A percentile compares a stretch with the other conserved stretches of the same genome.
Conservation (phyloP, 352 stramenopile species). For the Phytophthora pseudosyringae region DNA sequence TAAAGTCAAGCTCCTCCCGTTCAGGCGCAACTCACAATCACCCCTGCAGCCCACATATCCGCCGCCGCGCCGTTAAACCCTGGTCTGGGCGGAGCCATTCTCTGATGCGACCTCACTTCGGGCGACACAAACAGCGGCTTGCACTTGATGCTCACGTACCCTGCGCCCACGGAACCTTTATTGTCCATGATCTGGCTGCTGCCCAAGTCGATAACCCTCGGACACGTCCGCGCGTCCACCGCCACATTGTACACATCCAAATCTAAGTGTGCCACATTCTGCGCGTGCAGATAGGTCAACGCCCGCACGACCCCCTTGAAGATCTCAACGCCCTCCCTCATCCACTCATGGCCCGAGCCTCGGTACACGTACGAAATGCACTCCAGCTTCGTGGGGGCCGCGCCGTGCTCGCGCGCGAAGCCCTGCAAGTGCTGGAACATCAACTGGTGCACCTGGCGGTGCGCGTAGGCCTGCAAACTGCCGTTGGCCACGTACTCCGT, state of each 20-base stretch:
- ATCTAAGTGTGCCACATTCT: slow-evolving; percentile 81
- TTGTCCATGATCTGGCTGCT: slow-evolving; percentile 84
- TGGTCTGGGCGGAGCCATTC: slow-evolving; percentile 56
- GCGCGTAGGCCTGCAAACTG: slow-evolving; percentile 73
- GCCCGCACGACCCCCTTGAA: slow-evolving; percentile 73
- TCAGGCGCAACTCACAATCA: slow-evolving; percentile 64
- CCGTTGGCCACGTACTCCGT: slow-evolving; percentile 86
- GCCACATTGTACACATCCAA: slow-evolving; percentile 89
- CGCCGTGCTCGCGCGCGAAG: slow-evolving; percentile 64
- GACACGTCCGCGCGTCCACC: slow-evolving; percentile 57
- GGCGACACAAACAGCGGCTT: slow-evolving; percentile 82
- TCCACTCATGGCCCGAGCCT: slow-evolving; percentile 76
- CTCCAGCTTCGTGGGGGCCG: slow-evolving; percentile 75
- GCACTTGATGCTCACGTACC: slow-evolving; percentile 82
- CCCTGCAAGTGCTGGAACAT: slow-evolving; percentile 77
- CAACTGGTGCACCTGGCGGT: slow-evolving; percentile 71
- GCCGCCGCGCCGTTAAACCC: slow-evolving; percentile 78
- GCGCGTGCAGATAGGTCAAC: slow-evolving; percentile 82
- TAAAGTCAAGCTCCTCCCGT: not conserved
- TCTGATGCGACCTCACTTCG: slow-evolving; percentile 71
- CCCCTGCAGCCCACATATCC: slow-evolving; percentile 82
- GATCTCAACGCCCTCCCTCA: slow-evolving; percentile 69
- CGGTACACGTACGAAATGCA: slow-evolving; percentile 85
- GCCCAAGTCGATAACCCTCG: slow-evolving; percentile 83
- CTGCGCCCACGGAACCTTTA: slow-evolving; percentile 56